Evolutionary conservation across 1,139 yeast genomes (phyloP).

Genomic region (Magnusiomyces clavatus): DNA sequence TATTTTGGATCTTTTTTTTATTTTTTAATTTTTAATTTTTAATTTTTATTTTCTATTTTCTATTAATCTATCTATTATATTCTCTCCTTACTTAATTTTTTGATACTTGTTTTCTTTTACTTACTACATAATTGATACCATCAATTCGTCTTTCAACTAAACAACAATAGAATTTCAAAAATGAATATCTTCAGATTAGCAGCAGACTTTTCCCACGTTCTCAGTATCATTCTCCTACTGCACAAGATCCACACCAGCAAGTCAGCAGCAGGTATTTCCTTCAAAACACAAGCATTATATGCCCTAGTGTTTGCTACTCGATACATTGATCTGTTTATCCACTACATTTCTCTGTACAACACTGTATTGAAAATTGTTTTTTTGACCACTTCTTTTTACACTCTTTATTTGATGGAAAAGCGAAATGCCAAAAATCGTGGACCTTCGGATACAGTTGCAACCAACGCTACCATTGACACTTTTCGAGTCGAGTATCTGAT

Average conservation of each 20-base stretch:
- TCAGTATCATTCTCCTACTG: conserved; percentile 68
- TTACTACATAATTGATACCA: not conserved
- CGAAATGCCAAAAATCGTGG: conserved; percentile 35
- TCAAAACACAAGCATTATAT: conserved; percentile 81
- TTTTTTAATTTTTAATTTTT: not conserved
- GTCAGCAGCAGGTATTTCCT: conserved; percentile 76
- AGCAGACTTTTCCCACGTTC: conserved; percentile 68
- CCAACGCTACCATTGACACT: conserved; percentile 55
- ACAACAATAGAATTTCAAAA: not conserved
- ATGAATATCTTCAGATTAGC: conserved; percentile 13
- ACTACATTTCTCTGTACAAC: conserved; percentile 56
- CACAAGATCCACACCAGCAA: conserved; percentile 57
- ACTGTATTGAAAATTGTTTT: conserved; percentile 74
- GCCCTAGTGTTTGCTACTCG: conserved; percentile 71
- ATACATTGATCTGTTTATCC: conserved; percentile 58
- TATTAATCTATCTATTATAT: no score
- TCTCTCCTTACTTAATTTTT: not conserved
- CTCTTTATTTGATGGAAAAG: conserved; percentile 64
- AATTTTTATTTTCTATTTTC: no score
- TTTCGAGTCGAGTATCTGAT: conserved; percentile 69
- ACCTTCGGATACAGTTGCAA: conserved; percentile 33
- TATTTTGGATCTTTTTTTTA: not conserved
- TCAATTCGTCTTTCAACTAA: not conserved
- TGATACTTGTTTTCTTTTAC: not conserved
- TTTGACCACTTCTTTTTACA: conserved; percentile 66